A percentile compares a stretch with the other conserved stretches of the same genome.
Evolutionary conservation across 1,284 basidiomycete species (phyloP).

Genomic region (Neonothopanus nambi): DNA sequence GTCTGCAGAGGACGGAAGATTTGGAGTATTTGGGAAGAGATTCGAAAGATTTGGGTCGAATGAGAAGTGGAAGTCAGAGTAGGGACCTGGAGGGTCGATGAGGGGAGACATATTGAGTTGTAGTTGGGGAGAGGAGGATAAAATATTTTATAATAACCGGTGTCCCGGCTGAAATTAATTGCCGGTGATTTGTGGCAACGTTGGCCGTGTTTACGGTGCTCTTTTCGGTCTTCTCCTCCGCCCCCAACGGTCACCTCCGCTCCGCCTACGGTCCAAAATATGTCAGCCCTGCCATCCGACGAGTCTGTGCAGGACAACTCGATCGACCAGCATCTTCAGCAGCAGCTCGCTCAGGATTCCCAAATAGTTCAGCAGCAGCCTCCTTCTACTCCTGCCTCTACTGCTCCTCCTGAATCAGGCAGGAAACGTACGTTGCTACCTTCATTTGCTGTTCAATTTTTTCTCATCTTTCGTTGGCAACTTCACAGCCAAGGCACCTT

Average conservation of each 20-base stretch:
- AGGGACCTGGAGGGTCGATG: too few species aligned
- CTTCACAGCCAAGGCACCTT: constrained; percentile 67
- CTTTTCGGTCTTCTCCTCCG: not conserved
- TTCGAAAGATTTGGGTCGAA: constrained; percentile 58
- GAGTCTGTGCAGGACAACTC: constrained; percentile 43
- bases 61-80: constrained; percentile 63
- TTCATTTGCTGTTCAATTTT: constrained; percentile 17
- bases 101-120: constrained; percentile 42
- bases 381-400: constrained; percentile 26
- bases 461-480: constrained; percentile 21
- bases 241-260: constrained; percentile 1
- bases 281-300: constrained; percentile 67
- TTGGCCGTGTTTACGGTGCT: not conserved
- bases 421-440: constrained; percentile 44
- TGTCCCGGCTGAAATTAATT: too few species aligned
- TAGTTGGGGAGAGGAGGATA: not conserved
- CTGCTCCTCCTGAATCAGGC: constrained; percentile 26
- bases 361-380: constrained; percentile 10
- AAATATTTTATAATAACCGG: too few species aligned
- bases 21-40: constrained; percentile 57
- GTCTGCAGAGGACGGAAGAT: constrained; percentile 67
- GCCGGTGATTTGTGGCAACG: too few species aligned
- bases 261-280: constrained; percentile 36
- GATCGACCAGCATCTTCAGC: constrained; percentile 58
- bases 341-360: constrained; percentile 42